phyloP scores from a whole-genome alignment of 202 grass and related monocot genomes.

The Panicum hallii region DNA sequence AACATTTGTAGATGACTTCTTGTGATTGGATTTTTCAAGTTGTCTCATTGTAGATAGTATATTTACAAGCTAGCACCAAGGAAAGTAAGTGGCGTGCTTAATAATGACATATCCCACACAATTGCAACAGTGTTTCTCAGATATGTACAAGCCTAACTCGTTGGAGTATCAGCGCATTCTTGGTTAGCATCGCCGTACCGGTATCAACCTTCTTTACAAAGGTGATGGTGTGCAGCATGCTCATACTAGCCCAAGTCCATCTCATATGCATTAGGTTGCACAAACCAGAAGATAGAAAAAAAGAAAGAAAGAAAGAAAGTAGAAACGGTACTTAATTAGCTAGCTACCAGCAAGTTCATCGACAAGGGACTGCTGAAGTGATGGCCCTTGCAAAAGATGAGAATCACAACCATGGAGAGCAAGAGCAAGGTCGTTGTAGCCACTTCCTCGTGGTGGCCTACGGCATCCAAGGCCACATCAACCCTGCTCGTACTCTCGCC shows the following conservation, averaged over 20 bases:
- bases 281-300: not conserved
- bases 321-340: not conserved
- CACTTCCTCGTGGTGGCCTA: slow-evolving; percentile 64
- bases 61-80: not conserved
- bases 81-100: too few relatives aligned
- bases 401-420: not conserved
- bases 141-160: not conserved
- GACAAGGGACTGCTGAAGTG: not conserved
- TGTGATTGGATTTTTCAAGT: not conserved
- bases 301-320: too few relatives aligned
- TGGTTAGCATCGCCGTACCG: not conserved
- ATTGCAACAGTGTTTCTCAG: too few relatives aligned
- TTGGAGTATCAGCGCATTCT: not conserved
- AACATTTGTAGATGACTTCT: not conserved
- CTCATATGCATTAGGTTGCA: not conserved
- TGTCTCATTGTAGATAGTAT: not conserved
- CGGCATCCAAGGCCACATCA: slow-evolving; percentile 65
- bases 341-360: not conserved
- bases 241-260: not conserved
- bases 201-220: not conserved
- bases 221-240: not conserved
- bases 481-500: slow-evolving; percentile 48
- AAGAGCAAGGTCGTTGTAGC: not conserved
- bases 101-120: too few relatives aligned
- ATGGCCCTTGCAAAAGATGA: slow-evolving; percentile 4